Conservation (phyloP, 768 basidiomycete species). For the Xanthoconium purpureum region DNA sequence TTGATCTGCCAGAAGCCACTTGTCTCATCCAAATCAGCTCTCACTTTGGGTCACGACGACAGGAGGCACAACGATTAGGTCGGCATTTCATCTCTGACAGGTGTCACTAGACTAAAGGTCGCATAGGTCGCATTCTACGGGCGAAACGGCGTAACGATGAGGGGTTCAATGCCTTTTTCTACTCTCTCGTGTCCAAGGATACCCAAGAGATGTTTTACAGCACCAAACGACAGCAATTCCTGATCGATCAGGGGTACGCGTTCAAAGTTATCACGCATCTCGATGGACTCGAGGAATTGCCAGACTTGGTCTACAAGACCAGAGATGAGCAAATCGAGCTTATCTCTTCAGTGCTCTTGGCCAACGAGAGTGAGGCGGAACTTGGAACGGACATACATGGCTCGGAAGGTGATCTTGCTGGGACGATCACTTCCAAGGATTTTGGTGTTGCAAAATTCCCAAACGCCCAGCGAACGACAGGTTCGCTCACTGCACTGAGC, state of each 20-base stretch:
- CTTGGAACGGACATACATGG: slow-evolving; percentile 79
- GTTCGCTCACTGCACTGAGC: slow-evolving; percentile 78
- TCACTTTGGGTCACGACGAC: slow-evolving; percentile 96
- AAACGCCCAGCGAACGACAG: slow-evolving; percentile 71
- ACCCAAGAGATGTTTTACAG: slow-evolving; percentile 99
- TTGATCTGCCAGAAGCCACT: slow-evolving; percentile 97
- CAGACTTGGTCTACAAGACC: slow-evolving; percentile 88
- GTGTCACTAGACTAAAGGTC: slow-evolving; percentile 11
- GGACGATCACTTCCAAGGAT: slow-evolving; percentile 83
- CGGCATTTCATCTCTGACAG: slow-evolving; percentile 24
- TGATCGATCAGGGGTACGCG: slow-evolving; percentile 98
- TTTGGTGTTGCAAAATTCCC: slow-evolving; percentile 71
- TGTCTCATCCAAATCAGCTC: slow-evolving; percentile 99
- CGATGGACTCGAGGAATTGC: slow-evolving; percentile 82
- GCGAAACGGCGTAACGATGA: slow-evolving; percentile 98
- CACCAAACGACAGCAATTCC: slow-evolving; percentile 96
- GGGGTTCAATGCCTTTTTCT: slow-evolving; percentile 99
- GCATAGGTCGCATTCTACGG: slow-evolving; percentile 85
- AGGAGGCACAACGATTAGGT: slow-evolving; percentile 97
- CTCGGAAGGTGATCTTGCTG: slow-evolving; percentile 82
- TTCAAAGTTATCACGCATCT: slow-evolving; percentile 99
- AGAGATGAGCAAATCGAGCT: slow-evolving; percentile 95
- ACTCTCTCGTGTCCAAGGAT: slow-evolving; percentile 97
- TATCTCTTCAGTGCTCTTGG: slow-evolving; percentile 86
- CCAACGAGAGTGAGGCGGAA: slow-evolving; percentile 88